These are phyloP conservation scores for Discostella stelligeroides DNA, from an alignment of 108 stramenopile genomes.

Conservation along the genomic window DNA sequence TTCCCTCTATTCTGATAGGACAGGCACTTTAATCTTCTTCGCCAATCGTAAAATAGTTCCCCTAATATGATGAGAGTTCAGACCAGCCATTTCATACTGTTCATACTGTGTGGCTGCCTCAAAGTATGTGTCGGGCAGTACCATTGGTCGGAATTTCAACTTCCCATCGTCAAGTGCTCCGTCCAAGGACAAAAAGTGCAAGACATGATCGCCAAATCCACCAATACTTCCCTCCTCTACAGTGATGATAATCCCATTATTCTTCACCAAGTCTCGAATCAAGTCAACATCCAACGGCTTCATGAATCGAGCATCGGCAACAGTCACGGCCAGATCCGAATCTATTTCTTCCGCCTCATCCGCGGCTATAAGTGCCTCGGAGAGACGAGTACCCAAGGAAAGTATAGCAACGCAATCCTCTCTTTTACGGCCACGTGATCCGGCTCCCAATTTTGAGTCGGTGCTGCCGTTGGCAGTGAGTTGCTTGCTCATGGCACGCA, in stretches of 20 bases:
- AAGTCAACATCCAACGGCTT: slow-evolving; percentile 94
- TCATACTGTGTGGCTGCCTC: slow-evolving; percentile 95
- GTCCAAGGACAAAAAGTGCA: slow-evolving; percentile 93
- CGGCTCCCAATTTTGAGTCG: slow-evolving; percentile 43
- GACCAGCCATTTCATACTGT: slow-evolving; percentile 96
- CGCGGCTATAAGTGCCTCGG: slow-evolving; percentile 89
- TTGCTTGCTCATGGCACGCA: slow-evolving; percentile 59
- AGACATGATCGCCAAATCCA: slow-evolving; percentile 95
- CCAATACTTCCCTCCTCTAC: slow-evolving; percentile 95
- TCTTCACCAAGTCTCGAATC: slow-evolving; percentile 86
- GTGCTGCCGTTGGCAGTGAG: slow-evolving; percentile 45
- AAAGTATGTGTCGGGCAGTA: slow-evolving; percentile 94
- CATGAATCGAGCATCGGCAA: slow-evolving; percentile 97
- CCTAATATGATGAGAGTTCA: slow-evolving; percentile 91
- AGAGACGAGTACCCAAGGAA: slow-evolving; percentile 91
- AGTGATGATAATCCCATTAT: slow-evolving; percentile 91
- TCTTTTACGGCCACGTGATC: slow-evolving; percentile 67
- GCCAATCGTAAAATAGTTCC: slow-evolving; percentile 82
- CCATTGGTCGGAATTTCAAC: slow-evolving; percentile 95
- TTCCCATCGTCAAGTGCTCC: slow-evolving; percentile 92
- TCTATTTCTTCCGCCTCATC: slow-evolving; percentile 87
- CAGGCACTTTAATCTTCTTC: slow-evolving; percentile 68
- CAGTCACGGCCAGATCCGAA: slow-evolving; percentile 86
- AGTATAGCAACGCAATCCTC: slow-evolving; percentile 90
- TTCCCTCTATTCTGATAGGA: slow-evolving; percentile 33